These are phyloP conservation scores for Penicillium parvum DNA, from an alignment of 495 filamentous ascomycete species.

Conservation along the genomic window DNA sequence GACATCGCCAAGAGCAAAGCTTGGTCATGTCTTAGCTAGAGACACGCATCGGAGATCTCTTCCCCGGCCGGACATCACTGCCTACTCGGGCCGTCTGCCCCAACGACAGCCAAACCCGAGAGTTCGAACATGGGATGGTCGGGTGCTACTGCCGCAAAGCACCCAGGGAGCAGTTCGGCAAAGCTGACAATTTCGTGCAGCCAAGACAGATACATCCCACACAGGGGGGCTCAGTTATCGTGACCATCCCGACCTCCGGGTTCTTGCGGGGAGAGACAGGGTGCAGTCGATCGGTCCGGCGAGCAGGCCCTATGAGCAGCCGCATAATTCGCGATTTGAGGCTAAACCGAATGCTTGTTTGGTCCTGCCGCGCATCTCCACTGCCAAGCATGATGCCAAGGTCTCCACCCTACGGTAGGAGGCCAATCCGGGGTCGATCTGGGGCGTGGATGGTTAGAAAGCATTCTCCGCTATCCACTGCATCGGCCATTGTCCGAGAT, in stretches of 20 bases:
- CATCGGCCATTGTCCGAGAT: too few relatives aligned
- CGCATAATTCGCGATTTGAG: not conserved
- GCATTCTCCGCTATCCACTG: not conserved
- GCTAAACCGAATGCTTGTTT: slow-evolving; percentile 3
- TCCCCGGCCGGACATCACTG: slow-evolving; percentile 1
- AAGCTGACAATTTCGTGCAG: not conserved
- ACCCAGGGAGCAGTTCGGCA: not conserved
- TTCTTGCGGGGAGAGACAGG: not conserved
- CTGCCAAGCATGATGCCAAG: not conserved
- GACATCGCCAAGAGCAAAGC: slow-evolving; percentile 1
- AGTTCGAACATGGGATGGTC: not conserved
- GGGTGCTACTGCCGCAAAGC: too few relatives aligned
- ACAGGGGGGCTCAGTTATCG: too few relatives aligned
- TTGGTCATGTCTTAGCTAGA: not conserved
- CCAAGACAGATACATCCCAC: not conserved
- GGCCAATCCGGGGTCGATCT: not conserved
- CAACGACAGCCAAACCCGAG: not conserved
- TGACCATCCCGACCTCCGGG: too few relatives aligned
- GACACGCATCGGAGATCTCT: not conserved
- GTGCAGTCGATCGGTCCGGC: not conserved
- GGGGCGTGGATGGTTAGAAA: not conserved
- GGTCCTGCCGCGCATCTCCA: not conserved
- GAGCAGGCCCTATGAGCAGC: not conserved
- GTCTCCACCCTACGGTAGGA: not conserved
- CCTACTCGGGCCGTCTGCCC: not conserved